Conservation (phyloP, 139 green algal species). For the Chlamydomonas applanata region DNA sequence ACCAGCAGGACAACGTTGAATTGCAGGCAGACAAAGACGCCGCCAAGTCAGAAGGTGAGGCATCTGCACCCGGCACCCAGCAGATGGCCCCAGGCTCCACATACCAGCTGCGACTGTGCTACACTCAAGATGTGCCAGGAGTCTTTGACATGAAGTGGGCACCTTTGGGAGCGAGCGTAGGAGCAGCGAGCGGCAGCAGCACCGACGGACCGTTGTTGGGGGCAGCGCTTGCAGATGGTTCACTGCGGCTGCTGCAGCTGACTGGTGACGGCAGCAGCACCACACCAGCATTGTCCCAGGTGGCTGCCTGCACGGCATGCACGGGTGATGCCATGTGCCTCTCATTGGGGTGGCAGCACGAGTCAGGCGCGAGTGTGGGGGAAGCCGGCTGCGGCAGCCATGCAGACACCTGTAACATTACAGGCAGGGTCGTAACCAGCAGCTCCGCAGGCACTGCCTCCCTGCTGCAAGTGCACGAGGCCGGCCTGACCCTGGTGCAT, state of each 20-base stretch:
- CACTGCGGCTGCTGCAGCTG: constrained; percentile 27
- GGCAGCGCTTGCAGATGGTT: constrained; percentile 28
- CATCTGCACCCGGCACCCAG: not conserved
- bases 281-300: not conserved
- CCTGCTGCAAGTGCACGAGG: constrained; percentile 19
- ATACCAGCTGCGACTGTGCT: constrained; percentile 5
- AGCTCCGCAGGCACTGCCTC: constrained; percentile 26
- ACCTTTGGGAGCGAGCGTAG: not conserved
- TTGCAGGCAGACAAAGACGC: no score
- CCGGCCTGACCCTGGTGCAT: constrained; percentile 13
- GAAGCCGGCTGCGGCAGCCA: not conserved
- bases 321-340: constrained; percentile 22
- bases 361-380: not conserved
- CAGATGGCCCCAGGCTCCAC: no score
- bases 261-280: no score
- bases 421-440: constrained; percentile 3
- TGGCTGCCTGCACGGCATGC: not conserved
- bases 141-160: constrained; percentile 61
- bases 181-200: not conserved
- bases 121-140: constrained; percentile 40
- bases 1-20: no score
- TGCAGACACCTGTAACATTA: not conserved
- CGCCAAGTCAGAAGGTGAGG: no score
- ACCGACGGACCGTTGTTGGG: constrained; percentile 3
- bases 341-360: constrained; percentile 32